phyloP scores from a whole-genome alignment of 495 filamentous ascomycete species.

The Pseudevernia furfuracea region DNA sequence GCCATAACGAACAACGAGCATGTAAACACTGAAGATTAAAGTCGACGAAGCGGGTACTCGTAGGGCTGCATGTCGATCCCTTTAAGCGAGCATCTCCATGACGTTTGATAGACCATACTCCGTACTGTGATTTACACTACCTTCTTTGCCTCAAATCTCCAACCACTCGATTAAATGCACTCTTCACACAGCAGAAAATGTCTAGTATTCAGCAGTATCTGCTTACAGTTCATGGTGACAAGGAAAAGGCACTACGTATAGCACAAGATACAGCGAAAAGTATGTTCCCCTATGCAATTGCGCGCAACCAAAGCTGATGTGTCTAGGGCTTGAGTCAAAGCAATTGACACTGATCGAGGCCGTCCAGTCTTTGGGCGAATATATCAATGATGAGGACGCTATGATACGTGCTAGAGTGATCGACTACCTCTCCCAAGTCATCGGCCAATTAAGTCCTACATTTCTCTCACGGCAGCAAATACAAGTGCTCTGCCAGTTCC shows the following conservation, averaged over 20 bases:
- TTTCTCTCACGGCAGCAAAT: slow-evolving; percentile 62
- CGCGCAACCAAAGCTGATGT: slow-evolving; percentile 16
- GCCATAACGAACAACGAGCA: background rate
- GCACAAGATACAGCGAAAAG: slow-evolving; percentile 52
- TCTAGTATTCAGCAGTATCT: slow-evolving; percentile 59
- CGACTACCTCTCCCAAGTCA: slow-evolving; percentile 59
- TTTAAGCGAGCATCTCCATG: background rate
- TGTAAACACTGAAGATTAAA: background rate
- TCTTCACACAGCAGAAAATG: slow-evolving; percentile 30
- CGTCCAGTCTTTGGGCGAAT: slow-evolving; percentile 60
- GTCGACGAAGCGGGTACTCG: no score
- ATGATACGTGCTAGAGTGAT: slow-evolving; percentile 57
- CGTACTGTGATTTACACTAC: no score
- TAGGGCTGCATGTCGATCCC: background rate
- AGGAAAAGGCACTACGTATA: slow-evolving; percentile 50
- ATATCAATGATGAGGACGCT: slow-evolving; percentile 63
- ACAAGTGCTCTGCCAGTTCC: slow-evolving; percentile 51
- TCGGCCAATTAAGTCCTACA: slow-evolving; percentile 48
- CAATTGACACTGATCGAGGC: slow-evolving; percentile 58
- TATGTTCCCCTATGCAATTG: slow-evolving; percentile 25
- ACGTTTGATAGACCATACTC: no score
- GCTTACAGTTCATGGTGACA: slow-evolving; percentile 56
- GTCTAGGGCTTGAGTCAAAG: slow-evolving; percentile 51
- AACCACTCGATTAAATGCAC: background rate
- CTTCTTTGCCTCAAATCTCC: background rate